Percentiles rank a stretch among this genome's conserved stretches.
Evolutionary conservation across 257 asterid species (phyloP).

Genomic region (Penstemon barbatus): DNA sequence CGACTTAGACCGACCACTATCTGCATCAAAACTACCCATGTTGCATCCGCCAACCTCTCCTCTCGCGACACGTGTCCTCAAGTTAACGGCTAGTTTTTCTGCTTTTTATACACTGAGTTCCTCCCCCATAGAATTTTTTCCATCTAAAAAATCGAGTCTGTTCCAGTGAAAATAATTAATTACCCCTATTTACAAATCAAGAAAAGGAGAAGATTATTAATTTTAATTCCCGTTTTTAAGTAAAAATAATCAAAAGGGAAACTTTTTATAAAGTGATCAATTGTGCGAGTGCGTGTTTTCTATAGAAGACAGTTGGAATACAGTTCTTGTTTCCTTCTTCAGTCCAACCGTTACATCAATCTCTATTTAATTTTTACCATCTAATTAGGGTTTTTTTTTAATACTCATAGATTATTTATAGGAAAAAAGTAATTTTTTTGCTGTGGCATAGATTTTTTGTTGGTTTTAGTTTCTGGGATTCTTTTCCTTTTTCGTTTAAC

Average conservation of each 20-base stretch:
- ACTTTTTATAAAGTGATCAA: neutral
- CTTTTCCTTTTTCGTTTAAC: neutral
- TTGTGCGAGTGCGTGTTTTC: slow-evolving; percentile 16
- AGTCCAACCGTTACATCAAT: slow-evolving; percentile 44
- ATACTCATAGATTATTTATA: neutral
- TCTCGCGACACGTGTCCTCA: slow-evolving; percentile 34
- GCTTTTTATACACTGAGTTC: neutral
- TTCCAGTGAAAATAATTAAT: slow-evolving; percentile 20
- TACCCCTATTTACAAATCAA: too few species aligned
- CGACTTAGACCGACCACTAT: slow-evolving; percentile 51
- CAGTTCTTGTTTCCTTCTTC: slow-evolving; percentile 46
- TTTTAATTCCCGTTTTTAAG: too few species aligned
- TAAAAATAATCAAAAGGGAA: too few species aligned
- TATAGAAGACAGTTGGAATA: slow-evolving; percentile 34
- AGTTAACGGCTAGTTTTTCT: slow-evolving; percentile 59
- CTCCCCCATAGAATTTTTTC: slow-evolving; percentile 6
- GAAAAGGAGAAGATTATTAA: too few species aligned
- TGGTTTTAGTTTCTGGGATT: slow-evolving; percentile 17
- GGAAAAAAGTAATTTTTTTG: neutral
- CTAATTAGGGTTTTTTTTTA: slow-evolving; percentile 29
- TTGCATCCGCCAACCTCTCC: slow-evolving; percentile 33
- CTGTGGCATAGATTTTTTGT: neutral
- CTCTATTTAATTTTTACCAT: slow-evolving; percentile 36
- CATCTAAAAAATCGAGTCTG: slow-evolving; percentile 34
- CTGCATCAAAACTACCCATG: slow-evolving; percentile 32